These are phyloP conservation scores for Elaphomyces granulatus DNA, from an alignment of 495 filamentous ascomycete genomes.

Conservation along the genomic window DNA sequence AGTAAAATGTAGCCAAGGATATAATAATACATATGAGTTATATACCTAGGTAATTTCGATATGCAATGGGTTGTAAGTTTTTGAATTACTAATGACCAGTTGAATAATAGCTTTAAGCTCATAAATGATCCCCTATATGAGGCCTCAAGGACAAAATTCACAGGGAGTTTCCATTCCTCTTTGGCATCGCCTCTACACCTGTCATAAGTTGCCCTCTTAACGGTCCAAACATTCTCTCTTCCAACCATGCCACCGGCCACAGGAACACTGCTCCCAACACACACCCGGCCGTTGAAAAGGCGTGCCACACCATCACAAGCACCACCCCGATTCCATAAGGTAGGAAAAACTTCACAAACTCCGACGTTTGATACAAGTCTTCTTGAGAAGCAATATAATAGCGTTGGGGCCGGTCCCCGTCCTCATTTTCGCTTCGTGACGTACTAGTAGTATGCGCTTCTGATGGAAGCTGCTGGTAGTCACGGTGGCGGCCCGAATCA, in stretches of 20 bases:
- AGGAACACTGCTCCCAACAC: conserved; percentile 37
- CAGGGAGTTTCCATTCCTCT: too few species aligned
- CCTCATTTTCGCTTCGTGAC: conserved; percentile 7
- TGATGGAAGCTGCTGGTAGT: conserved; percentile 3
- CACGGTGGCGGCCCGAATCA: conserved; percentile 10
- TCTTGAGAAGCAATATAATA: conserved; percentile 66
- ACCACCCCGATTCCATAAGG: conserved; percentile 25
- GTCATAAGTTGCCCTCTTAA: too few species aligned
- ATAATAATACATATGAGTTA: too few species aligned
- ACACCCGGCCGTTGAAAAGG: conserved; percentile 47
- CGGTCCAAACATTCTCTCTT: too few species aligned
- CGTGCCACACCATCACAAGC: conserved; percentile 42
- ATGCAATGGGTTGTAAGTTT: too few species aligned
- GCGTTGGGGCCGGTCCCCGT: conserved; percentile 3
- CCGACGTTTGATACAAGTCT: conserved; percentile 68
- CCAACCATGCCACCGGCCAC: conserved; percentile 39
- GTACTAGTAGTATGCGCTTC: neutral
- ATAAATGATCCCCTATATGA: too few species aligned
- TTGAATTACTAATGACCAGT: too few species aligned
- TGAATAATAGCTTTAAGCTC: too few species aligned
- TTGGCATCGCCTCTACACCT: too few species aligned
- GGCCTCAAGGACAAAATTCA: too few species aligned
- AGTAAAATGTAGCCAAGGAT: too few species aligned
- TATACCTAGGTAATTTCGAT: too few species aligned
- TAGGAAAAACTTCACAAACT: conserved; percentile 56